A percentile compares a stretch with the other conserved stretches of the same genome.
phyloP scores from a whole-genome alignment of 2,329 filamentous ascomycete species.

The Metarhizium humberi region DNA sequence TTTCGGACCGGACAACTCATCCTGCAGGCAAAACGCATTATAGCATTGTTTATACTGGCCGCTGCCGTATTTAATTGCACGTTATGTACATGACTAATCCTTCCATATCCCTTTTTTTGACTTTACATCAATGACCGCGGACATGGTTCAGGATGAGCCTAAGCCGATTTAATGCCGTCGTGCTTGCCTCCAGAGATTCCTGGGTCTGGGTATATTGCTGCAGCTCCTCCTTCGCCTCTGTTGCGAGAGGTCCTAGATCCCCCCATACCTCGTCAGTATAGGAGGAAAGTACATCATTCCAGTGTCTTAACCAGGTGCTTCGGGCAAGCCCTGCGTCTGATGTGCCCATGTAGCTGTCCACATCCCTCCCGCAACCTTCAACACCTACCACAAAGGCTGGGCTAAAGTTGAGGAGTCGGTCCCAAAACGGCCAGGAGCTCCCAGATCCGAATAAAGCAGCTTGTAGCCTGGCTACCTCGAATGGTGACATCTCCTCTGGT shows the following conservation, averaged over 20 bases:
- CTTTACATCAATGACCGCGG: slow-evolving; percentile 15
- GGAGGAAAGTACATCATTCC: slow-evolving; percentile 43
- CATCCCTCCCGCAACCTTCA: slow-evolving; percentile 10
- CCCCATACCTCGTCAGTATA: slow-evolving; percentile 64
- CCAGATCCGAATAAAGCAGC: slow-evolving; percentile 26
- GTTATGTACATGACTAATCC: not conserved
- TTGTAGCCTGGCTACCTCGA: slow-evolving; percentile 23
- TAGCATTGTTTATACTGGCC: no score
- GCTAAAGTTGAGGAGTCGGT: slow-evolving; percentile 40
- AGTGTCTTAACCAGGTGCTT: slow-evolving; percentile 42
- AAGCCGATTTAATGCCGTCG: slow-evolving; percentile 24
- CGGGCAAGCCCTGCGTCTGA: slow-evolving; percentile 27
- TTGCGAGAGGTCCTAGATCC: slow-evolving; percentile 45
- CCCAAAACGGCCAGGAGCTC: slow-evolving; percentile 22
- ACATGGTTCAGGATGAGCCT: slow-evolving; percentile 28
- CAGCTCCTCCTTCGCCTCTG: slow-evolving; percentile 48
- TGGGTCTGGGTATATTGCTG: slow-evolving; percentile 24
- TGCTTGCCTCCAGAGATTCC: slow-evolving; percentile 10
- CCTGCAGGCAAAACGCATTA: not conserved
- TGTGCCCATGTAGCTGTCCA: slow-evolving; percentile 27
- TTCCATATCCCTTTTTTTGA: not conserved
- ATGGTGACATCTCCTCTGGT: slow-evolving; percentile 15
- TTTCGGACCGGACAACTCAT: no score
- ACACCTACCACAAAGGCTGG: slow-evolving; percentile 29
- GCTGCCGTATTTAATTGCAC: not conserved